Conservation (phyloP, 495 filamentous ascomycete species). For the Mycothermus thermophilus region DNA sequence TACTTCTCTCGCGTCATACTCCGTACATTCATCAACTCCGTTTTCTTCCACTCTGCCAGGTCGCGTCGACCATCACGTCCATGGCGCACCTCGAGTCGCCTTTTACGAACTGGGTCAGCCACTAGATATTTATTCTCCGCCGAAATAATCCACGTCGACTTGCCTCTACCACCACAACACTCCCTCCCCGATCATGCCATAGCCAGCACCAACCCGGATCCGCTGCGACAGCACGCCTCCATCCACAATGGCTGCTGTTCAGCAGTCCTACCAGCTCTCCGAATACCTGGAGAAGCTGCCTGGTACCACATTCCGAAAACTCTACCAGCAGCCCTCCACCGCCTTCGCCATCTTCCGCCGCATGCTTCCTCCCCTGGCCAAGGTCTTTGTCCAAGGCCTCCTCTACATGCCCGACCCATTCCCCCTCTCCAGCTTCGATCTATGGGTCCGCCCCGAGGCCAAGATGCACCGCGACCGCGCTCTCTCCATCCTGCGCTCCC, state of each 20-base stretch:
- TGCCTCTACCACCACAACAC: not conserved
- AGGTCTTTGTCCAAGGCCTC: conserved; percentile 87
- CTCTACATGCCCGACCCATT: conserved; percentile 74
- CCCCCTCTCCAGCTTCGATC: conserved; percentile 58
- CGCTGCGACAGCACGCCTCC: too few relatives aligned
- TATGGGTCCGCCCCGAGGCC: conserved; percentile 66
- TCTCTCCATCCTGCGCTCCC: conserved; percentile 59
- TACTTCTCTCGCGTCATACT: too few relatives aligned
- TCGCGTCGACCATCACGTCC: too few relatives aligned
- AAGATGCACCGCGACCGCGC: conserved; percentile 69
- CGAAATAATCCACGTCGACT: too few relatives aligned
- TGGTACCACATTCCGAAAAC: conserved; percentile 69
- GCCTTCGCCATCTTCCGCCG: conserved; percentile 91
- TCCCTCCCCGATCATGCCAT: conserved; percentile 6
- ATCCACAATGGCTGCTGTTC: conserved; percentile 22
- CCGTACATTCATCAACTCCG: too few relatives aligned
- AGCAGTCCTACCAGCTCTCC: conserved; percentile 38
- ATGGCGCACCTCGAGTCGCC: too few relatives aligned
- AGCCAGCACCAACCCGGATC: not conserved
- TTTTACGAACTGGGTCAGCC: too few relatives aligned
- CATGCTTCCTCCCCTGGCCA: conserved; percentile 89
- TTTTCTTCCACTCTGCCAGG: too few relatives aligned
- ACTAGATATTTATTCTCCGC: too few relatives aligned
- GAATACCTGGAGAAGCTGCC: conserved; percentile 86
- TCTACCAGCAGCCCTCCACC: conserved; percentile 93